Conservation (phyloP, 352 stramenopile genomes). For the Phytophthora cryptogea region DNA sequence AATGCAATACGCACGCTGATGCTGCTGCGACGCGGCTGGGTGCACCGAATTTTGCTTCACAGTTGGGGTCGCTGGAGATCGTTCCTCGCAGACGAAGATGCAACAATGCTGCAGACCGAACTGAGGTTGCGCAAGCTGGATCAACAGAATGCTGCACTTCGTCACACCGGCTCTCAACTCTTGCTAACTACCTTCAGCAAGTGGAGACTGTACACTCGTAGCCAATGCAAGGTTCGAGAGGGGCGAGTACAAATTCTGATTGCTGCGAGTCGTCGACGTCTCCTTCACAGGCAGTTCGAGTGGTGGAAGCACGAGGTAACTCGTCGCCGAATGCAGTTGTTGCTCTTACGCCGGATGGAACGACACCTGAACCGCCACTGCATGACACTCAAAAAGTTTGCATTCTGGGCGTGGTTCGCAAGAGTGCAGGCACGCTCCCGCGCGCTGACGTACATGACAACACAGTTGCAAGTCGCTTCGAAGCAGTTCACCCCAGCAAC, state of each 20-base stretch:
- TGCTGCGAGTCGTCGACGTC: background rate
- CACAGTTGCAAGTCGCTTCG: slow-evolving; percentile 18
- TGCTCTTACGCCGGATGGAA: slow-evolving; percentile 20
- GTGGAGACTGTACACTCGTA: slow-evolving; percentile 21
- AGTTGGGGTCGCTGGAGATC: slow-evolving; percentile 23
- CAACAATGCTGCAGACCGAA: slow-evolving; percentile 8
- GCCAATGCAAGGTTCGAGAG: slow-evolving; percentile 2
- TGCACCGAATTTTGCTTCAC: slow-evolving; percentile 9
- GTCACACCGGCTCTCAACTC: background rate
- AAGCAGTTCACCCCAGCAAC: slow-evolving; percentile 16
- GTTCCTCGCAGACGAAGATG: slow-evolving; percentile 3
- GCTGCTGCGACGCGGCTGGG: slow-evolving; percentile 5
- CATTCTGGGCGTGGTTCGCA: slow-evolving; percentile 59
- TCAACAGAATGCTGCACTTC: background rate
- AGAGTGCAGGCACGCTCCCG: slow-evolving; percentile 31
- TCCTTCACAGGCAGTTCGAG: slow-evolving; percentile 14
- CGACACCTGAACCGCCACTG: slow-evolving; percentile 35
- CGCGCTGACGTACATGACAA: slow-evolving; percentile 12
- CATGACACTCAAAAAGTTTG: slow-evolving; percentile 22
- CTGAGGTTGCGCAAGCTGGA: slow-evolving; percentile 19
- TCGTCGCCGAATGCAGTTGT: slow-evolving; percentile 5
- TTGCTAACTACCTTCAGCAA: slow-evolving; percentile 23
- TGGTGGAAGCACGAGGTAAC: slow-evolving; percentile 13
- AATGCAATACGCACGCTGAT: slow-evolving; percentile 12
- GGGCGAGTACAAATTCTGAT: background rate